Percentiles rank a stretch among this genome's conserved stretches.
phyloP scores from a whole-genome alignment of 371 early-diverging fungal genomes.

The Mortierella sp. region DNA sequence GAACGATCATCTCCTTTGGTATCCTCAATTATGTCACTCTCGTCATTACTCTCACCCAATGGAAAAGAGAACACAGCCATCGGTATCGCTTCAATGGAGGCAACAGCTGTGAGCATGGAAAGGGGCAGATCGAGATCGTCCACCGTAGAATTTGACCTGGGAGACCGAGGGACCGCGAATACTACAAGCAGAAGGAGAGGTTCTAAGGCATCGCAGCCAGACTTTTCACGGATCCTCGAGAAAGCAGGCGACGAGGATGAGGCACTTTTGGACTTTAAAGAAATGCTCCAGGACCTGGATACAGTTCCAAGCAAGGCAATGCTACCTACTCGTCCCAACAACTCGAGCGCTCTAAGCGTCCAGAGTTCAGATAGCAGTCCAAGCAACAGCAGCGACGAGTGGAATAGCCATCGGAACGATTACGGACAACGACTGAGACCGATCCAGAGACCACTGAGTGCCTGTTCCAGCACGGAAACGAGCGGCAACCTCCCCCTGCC shows the following conservation, averaged over 20 bases:
- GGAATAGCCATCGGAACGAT: neutral
- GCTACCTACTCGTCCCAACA: slow-evolving; percentile 1
- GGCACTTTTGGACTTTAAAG: slow-evolving; percentile 8
- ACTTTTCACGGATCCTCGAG: neutral
- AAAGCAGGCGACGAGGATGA: neutral
- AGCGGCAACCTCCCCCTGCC: slow-evolving; percentile 11
- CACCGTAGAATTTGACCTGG: neutral
- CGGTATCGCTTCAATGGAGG: neutral
- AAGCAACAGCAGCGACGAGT: slow-evolving; percentile 1
- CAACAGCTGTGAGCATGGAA: neutral
- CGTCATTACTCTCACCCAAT: slow-evolving; percentile 10
- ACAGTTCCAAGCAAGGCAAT: neutral
- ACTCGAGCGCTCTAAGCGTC: slow-evolving; percentile 1
- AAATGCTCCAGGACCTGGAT: slow-evolving; percentile 17
- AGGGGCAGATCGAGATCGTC: slow-evolving; percentile 4
- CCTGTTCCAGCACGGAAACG: slow-evolving; percentile 1
- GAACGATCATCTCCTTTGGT: slow-evolving; percentile 4
- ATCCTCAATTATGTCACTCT: slow-evolving; percentile 16
- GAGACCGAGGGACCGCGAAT: too few species aligned
- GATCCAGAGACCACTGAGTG: slow-evolving; percentile 4
- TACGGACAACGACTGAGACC: neutral
- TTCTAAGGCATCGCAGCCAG: slow-evolving; percentile 4
- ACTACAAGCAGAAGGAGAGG: slow-evolving; percentile 6
- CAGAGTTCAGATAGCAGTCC: slow-evolving; percentile 2
- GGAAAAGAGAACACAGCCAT: neutral